Evolutionary conservation across 352 stramenopile genomes (phyloP).

Genomic region (Phytophthora fragariae): DNA sequence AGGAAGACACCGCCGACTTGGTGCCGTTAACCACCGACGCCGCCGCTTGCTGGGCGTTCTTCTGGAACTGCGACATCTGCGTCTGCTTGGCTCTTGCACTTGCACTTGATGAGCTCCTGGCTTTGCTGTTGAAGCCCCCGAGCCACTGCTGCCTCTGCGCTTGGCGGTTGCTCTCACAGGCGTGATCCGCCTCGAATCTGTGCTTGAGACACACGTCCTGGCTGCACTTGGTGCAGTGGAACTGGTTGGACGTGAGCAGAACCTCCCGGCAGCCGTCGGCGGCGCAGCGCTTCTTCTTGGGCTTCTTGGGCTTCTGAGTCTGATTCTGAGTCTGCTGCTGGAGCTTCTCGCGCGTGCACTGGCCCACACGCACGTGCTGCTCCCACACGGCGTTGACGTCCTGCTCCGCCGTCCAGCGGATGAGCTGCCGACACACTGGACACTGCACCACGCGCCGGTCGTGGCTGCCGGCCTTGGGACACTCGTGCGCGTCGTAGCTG

Average conservation of each 20-base stretch:
- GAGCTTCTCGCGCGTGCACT: slow-evolving; percentile 56
- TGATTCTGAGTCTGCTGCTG: slow-evolving; percentile 24
- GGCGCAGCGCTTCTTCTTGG: slow-evolving; percentile 77
- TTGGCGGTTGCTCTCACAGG: slow-evolving; percentile 51
- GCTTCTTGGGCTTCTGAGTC: slow-evolving; percentile 49
- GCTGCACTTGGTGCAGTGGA: slow-evolving; percentile 70
- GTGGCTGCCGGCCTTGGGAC: slow-evolving; percentile 63
- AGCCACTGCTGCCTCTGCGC: slow-evolving; percentile 55
- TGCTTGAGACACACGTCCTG: slow-evolving; percentile 82
- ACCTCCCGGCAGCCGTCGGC: slow-evolving; percentile 68
- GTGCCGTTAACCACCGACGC: slow-evolving; percentile 46
- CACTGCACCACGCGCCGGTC: slow-evolving; percentile 79
- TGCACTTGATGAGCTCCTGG: slow-evolving; percentile 6
- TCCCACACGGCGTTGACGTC: slow-evolving; percentile 84
- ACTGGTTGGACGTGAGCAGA: slow-evolving; percentile 74
- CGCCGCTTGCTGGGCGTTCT: slow-evolving; percentile 44
- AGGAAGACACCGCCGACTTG: slow-evolving; percentile 49
- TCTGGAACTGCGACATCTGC: slow-evolving; percentile 25
- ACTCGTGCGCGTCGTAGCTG: slow-evolving; percentile 80
- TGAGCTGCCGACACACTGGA: slow-evolving; percentile 68
- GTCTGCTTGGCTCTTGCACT: slow-evolving; percentile 29
- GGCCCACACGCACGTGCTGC: slow-evolving; percentile 62
- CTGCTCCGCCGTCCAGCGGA: slow-evolving; percentile 76
- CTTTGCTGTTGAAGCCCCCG: slow-evolving; percentile 20
- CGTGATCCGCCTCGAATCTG: slow-evolving; percentile 81